A percentile compares a stretch with the other conserved stretches of the same genome.
Evolutionary conservation across 306 rosid genomes (phyloP).

Genomic region (Glycine latifolia): DNA sequence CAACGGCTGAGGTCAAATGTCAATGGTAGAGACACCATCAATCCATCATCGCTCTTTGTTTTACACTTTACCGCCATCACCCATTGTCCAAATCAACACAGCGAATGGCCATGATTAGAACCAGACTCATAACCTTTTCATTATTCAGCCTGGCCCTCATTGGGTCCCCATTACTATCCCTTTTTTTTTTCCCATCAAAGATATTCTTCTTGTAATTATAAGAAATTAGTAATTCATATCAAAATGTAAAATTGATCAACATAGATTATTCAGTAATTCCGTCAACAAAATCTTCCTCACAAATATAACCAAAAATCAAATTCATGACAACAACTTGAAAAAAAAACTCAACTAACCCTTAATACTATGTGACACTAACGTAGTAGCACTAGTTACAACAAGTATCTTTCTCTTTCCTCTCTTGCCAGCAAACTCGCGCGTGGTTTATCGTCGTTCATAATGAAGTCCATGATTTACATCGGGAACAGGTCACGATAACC

Average conservation of each 20-base stretch:
- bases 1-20: slow-evolving; percentile 47
- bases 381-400: no score
- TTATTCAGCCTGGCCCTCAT: slow-evolving; percentile 11
- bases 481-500: no score
- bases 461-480: no score
- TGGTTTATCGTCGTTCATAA: neutral
- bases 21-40: slow-evolving; percentile 34
- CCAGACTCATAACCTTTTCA: slow-evolving; percentile 51
- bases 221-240: no score
- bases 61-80: slow-evolving; percentile 6
- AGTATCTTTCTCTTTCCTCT: neutral
- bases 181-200: neutral
- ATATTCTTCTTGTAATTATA: no score
- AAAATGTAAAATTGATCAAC: no score
- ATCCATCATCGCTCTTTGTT: neutral
- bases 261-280: no score
- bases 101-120: slow-evolving; percentile 57
- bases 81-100: slow-evolving; percentile 33
- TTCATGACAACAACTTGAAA: no score
- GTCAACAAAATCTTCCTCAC: no score
- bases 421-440: slow-evolving; percentile 1
- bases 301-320: no score
- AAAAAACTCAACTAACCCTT: no score
- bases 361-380: no score
- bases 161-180: slow-evolving; percentile 40